Conservation (phyloP, 2,329 filamentous ascomycete species). For the Apiospora phragmitis region DNA sequence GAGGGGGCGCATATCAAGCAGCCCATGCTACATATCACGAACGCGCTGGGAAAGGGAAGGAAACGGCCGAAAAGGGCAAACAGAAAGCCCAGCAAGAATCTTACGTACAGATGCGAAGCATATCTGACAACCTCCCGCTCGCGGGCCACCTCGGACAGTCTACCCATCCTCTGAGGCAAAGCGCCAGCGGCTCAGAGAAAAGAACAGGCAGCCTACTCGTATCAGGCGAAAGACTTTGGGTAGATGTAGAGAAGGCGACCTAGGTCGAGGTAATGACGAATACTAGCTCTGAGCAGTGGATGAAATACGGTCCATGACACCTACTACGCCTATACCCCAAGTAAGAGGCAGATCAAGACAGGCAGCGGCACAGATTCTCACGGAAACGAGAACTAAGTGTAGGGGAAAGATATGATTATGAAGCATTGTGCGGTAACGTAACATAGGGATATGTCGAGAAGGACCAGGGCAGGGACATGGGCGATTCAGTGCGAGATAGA, state of each 20-base stretch:
- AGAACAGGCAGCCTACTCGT: not conserved
- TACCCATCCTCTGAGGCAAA: not conserved
- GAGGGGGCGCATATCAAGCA: not conserved
- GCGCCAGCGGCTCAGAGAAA: not conserved
- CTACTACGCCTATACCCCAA: not conserved
- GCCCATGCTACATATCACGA: not conserved
- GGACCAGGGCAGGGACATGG: not conserved
- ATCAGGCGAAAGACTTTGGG: not conserved
- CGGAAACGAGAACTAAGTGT: not conserved
- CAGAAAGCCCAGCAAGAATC: not conserved
- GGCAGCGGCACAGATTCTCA: constrained; percentile 1
- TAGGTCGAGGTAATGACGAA: not conserved
- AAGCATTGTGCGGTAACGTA: constrained; percentile 6
- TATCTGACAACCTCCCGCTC: constrained; percentile 12
- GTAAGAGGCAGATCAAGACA: constrained; percentile 5
- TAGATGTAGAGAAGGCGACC: not conserved
- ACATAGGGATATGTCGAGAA: not conserved
- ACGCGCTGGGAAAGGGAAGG: not conserved
- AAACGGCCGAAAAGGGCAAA: not conserved
- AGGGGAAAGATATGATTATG: not conserved
- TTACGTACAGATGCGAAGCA: constrained; percentile 13
- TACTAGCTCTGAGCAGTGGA: not conserved
- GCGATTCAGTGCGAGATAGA: not conserved
- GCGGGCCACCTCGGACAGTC: constrained; percentile 11
- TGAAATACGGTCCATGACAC: constrained; percentile 2